A percentile compares a stretch with the other conserved stretches of the same genome.
phyloP scores from a whole-genome alignment of 805 yeast genomes.

The Ogataea thermomethanolica region DNA sequence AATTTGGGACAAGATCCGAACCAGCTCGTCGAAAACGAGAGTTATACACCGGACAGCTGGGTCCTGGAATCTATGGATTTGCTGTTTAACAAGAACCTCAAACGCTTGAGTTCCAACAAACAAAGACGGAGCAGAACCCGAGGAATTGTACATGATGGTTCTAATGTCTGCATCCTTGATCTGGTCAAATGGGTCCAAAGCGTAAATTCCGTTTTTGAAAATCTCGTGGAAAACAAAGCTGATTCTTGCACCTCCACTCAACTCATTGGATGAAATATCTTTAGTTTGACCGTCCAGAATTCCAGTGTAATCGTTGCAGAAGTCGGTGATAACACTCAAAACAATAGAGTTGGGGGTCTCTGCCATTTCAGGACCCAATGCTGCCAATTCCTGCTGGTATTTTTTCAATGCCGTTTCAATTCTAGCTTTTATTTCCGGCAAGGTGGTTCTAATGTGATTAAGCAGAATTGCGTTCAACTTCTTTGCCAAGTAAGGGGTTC shows the following conservation, averaged over 20 bases:
- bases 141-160: slow-evolving; percentile 93
- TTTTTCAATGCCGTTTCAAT: slow-evolving; percentile 82
- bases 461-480: slow-evolving; percentile 83
- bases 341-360: slow-evolving; percentile 90
- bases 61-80: slow-evolving; percentile 89
- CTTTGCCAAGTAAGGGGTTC: slow-evolving; percentile 96
- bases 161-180: slow-evolving; percentile 94
- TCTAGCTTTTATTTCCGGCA: slow-evolving; percentile 91
- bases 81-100: slow-evolving; percentile 92
- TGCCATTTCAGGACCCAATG: slow-evolving; percentile 84
- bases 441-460: slow-evolving; percentile 82
- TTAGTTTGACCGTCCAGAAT: slow-evolving; percentile 89
- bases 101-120: slow-evolving; percentile 97
- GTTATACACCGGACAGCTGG: slow-evolving; percentile 87
- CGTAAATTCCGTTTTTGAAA: slow-evolving; percentile 84
- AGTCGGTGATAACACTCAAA: slow-evolving; percentile 85
- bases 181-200: slow-evolving; percentile 94
- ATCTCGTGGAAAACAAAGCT: slow-evolving; percentile 96
- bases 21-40: slow-evolving; percentile 90
- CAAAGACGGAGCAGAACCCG: slow-evolving; percentile 93
- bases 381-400: slow-evolving; percentile 72
- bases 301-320: slow-evolving; percentile 85
- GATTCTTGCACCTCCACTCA: slow-evolving; percentile 97
- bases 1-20: slow-evolving; percentile 82
- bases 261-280: slow-evolving; percentile 83